Evolutionary conservation across 2,329 filamentous ascomycete species (phyloP).

Genomic region (Coleophoma crateriformis): DNA sequence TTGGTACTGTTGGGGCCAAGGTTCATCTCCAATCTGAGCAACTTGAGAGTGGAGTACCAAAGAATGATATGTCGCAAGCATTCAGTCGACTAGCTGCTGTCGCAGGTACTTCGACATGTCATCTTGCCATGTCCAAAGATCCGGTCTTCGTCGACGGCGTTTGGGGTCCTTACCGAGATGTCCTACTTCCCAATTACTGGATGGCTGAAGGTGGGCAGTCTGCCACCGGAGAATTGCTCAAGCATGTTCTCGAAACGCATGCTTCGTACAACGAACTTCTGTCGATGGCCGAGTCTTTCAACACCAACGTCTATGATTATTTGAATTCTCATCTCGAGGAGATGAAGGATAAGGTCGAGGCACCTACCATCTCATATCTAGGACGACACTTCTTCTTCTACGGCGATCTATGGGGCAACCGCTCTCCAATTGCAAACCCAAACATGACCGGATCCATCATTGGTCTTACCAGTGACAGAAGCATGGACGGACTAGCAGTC

Average conservation of each 20-base stretch:
- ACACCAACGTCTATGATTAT: constrained; percentile 91
- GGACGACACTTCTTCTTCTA: constrained; percentile 98
- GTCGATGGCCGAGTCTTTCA: constrained; percentile 73
- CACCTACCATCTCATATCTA: constrained; percentile 77
- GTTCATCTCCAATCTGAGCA: constrained; percentile 67
- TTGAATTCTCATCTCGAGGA: constrained; percentile 82
- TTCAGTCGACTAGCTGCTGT: constrained; percentile 91
- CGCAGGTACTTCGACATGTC: constrained; percentile 94
- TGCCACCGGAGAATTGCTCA: constrained; percentile 88
- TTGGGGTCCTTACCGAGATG: constrained; percentile 96
- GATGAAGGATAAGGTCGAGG: constrained; percentile 61
- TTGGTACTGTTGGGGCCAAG: constrained; percentile 97
- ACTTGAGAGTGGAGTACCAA: constrained; percentile 60
- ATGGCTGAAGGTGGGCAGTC: constrained; percentile 97
- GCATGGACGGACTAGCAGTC: constrained; percentile 78
- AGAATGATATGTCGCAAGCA: constrained; percentile 86
- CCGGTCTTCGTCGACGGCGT: constrained; percentile 93
- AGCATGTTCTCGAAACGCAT: constrained; percentile 92
- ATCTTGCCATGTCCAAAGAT: constrained; percentile 89
- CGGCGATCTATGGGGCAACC: constrained; percentile 94
- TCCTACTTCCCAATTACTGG: constrained; percentile 88
- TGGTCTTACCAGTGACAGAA: constrained; percentile 81
- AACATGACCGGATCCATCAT: constrained; percentile 89
- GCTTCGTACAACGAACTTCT: constrained; percentile 79
- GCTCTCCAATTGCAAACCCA: constrained; percentile 86